Evolutionary conservation across 768 basidiomycete species (phyloP).

Genomic region (Russula abietina): DNA sequence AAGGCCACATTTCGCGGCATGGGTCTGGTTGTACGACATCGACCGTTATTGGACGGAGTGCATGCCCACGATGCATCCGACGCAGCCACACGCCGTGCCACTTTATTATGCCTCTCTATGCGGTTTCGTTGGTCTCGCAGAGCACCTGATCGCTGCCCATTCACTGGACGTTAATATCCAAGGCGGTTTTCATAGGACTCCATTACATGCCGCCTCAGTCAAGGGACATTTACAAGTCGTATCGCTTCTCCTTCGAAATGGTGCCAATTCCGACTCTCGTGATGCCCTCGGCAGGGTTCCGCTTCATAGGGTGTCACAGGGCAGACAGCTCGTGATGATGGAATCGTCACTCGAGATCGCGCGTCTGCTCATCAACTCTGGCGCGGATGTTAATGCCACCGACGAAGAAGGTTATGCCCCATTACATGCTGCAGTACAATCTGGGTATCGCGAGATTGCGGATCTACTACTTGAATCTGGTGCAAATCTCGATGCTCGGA

Average conservation of each 20-base stretch:
- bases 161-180: neutral
- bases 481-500: neutral
- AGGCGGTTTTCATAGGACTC: neutral
- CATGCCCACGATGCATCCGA: neutral
- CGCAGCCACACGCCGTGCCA: neutral
- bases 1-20: constrained; percentile 2
- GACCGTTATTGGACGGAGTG: constrained; percentile 1
- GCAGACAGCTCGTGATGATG: neutral
- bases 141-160: neutral
- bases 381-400: neutral
- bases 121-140: neutral
- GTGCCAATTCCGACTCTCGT: neutral
- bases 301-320: neutral
- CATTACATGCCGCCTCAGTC: neutral
- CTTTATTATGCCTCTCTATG: constrained; percentile 11
- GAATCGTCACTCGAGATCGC: neutral
- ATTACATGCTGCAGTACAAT: neutral
- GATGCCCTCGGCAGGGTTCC: neutral
- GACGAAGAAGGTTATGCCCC: constrained; percentile 2
- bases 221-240: neutral
- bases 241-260: neutral
- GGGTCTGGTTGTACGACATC: constrained; percentile 10
- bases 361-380: neutral
- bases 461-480: neutral
- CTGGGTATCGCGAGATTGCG: neutral